Evolutionary conservation across 2,329 filamentous ascomycete species (phyloP), one percentile per base, ranked within the genome.

Genomic region (Neophaeococcomyces aloes): DNA sequence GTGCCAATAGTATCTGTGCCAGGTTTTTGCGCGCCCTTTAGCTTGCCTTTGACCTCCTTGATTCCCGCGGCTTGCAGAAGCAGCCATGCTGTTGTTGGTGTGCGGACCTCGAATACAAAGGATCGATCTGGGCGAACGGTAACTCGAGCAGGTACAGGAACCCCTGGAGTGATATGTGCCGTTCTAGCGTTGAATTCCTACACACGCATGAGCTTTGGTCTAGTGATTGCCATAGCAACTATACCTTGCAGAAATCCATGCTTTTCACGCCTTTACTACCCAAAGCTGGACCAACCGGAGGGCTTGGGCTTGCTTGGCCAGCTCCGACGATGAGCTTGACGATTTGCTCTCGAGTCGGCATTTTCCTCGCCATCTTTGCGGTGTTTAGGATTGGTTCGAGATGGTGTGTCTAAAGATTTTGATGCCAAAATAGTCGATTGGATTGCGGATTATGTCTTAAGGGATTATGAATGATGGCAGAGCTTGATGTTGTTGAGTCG

Each of bases 231-330:
- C 34, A 44, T 37, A 29, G 17, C 18, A 46, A n/a, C n/a, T 60
- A 45, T 63, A 94, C 89, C 76, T 96, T 96, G 79, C 91, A 96
- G 65, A 96, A 98, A 68, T 98, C 91, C 82, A 98, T 98, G 46
- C 85, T 93, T 72, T 98, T 98, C 50, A 98, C 84, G 72, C 91
- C 91, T 72, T 95, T 96, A 64, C 82, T 89, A 68, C 91, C 91
- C 53, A 98, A 76, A 42, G 91, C 91, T 46, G 91, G 91, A 72
- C 91, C 91, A 58, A 98, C 88, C 3, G 91, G 91, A 27, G 91
- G 91, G 67, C 87, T 93, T 23, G 91, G 91, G 58, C 81, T 89
- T 48, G 91, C 91, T 65, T 95, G 86, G 19, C 91, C 91, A 45
- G 91, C 91, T 57, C 89, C 91, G 49, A 98, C 91, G 55, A 98